These are phyloP conservation scores for Aspergillus sp. DNA, from an alignment of 2,329 filamentous ascomycete species.

Conservation along the genomic window DNA sequence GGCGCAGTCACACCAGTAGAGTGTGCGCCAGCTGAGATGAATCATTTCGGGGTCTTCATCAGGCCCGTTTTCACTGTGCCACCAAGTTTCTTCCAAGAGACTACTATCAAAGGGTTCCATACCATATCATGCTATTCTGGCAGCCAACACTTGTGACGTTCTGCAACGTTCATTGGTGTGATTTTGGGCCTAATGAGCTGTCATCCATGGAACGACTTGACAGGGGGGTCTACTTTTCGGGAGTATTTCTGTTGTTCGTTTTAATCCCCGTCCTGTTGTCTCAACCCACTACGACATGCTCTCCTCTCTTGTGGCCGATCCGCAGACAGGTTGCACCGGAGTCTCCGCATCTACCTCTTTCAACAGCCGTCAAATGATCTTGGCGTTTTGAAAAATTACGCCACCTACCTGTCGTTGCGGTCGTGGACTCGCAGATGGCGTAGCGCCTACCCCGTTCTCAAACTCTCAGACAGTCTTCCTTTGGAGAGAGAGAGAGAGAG, in stretches of 20 bases:
- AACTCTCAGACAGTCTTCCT: neutral
- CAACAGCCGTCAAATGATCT: neutral
- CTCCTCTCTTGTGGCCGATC: neutral
- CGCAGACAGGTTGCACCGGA: neutral
- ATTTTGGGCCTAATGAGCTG: neutral
- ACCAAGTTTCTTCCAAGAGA: neutral
- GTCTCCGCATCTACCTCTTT: neutral
- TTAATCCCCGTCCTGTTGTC: constrained; percentile 1
- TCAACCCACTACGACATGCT: neutral
- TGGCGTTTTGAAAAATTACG: neutral
- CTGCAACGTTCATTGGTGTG: constrained; percentile 5
- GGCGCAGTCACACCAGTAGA: constrained; percentile 4
- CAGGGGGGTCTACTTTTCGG: neutral
- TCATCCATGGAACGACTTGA: neutral
- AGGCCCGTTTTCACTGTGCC: neutral
- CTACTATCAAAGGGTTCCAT: neutral
- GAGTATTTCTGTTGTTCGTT: neutral
- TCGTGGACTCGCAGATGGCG: neutral
- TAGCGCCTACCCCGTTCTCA: neutral
- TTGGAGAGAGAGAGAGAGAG: neutral
- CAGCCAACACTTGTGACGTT: constrained; percentile 8
- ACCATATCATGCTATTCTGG: neutral
- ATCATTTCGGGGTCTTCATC: neutral
- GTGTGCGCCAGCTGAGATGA: neutral
- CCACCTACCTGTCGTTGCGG: neutral